These are phyloP conservation scores for Boletus eberwhitei DNA, from an alignment of 768 basidiomycete species.

Conservation along the genomic window DNA sequence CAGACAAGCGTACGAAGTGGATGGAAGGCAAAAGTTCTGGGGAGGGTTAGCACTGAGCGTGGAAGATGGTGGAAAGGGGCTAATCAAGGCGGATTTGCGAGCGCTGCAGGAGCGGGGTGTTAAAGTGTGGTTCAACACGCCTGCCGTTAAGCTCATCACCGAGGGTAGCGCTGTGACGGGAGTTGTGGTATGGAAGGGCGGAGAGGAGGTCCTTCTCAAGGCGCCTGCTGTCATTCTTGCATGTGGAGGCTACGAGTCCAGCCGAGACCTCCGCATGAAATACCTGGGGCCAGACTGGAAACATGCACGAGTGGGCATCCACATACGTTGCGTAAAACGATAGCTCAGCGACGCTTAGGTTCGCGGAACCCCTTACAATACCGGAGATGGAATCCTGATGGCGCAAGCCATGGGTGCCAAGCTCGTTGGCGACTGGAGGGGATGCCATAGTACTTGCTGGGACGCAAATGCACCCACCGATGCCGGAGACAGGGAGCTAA, in stretches of 20 bases:
- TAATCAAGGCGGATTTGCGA: constrained; percentile 53
- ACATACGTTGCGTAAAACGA: not conserved
- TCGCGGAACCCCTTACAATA: constrained; percentile 68
- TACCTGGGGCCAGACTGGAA: constrained; percentile 60
- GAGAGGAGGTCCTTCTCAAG: constrained; percentile 34
- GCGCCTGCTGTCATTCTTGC: constrained; percentile 55
- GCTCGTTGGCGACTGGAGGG: constrained; percentile 60
- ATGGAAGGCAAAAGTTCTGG: constrained; percentile 65
- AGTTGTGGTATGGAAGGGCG: constrained; percentile 41
- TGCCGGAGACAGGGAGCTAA: constrained; percentile 52
- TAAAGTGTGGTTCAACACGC: constrained; percentile 54
- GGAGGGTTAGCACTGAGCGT: constrained; percentile 63
- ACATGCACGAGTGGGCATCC: constrained; percentile 46
- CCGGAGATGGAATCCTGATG: constrained; percentile 60
- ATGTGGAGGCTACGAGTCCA: constrained; percentile 67
- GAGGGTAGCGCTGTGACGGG: constrained; percentile 43
- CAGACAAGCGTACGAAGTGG: constrained; percentile 64
- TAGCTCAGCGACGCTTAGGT: constrained; percentile 38
- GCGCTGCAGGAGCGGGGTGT: constrained; percentile 50
- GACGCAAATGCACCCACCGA: constrained; percentile 56
- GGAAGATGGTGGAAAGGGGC: constrained; percentile 65
- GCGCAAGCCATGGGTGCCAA: constrained; percentile 50
- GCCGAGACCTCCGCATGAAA: constrained; percentile 44
- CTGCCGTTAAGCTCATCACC: constrained; percentile 36
- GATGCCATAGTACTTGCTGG: constrained; percentile 75